Evolutionary conservation across 2,329 filamentous ascomycete genomes (phyloP), one percentile per base, ranked within the genome.

Genomic region (Neocatenulostroma microsporum): DNA sequence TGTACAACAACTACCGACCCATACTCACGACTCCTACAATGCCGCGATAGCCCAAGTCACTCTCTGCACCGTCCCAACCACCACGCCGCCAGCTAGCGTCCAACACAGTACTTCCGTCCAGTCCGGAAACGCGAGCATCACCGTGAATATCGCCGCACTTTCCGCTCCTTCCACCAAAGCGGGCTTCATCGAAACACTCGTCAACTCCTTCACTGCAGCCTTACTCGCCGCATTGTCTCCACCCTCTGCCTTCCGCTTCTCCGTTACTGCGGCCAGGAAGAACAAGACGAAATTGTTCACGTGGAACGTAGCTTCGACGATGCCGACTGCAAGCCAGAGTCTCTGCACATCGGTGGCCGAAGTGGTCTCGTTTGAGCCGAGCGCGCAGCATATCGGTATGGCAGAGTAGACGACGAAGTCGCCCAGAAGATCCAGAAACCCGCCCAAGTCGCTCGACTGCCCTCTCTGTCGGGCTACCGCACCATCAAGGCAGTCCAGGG

Each of bases 241-340:
- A 10, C 5, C 12, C 17, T 39, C 20, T 9, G 26, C 36, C 30
- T 41, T 43, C n/a, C 26, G 31, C 36, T 54, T 52, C 40, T 47
- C 52, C 3, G 42, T 36, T 9, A 55, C 26, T 9, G 50, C 51
- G 12, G 48, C 51, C 19, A 50, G 20, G 33, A 49, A 56, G 38
- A 56, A 56, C 21, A 56, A 34, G 5, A 56, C 46, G 40, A 56
- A 56, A 36, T 56, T 56, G 37, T 55, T 56, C 20, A 56, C 39
- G 34, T 55, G 50, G 36, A 56, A 54, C 8, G 39, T 43, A 3
- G 47, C 42, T 26, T 56, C 53, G 3, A 50, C 33, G 2, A 50
- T 18, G 3, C 53, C 47, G 6, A 55, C 43, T 4, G 47, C 32
- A 6, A 42, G 5, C 48, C 50, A 52, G 6, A 35, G 14, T 5